A percentile compares a stretch with the other conserved stretches of the same genome.
These are phyloP conservation scores for Gossypium lobatum DNA, from an alignment of 441 rosid genomes.

Conservation along the genomic window DNA sequence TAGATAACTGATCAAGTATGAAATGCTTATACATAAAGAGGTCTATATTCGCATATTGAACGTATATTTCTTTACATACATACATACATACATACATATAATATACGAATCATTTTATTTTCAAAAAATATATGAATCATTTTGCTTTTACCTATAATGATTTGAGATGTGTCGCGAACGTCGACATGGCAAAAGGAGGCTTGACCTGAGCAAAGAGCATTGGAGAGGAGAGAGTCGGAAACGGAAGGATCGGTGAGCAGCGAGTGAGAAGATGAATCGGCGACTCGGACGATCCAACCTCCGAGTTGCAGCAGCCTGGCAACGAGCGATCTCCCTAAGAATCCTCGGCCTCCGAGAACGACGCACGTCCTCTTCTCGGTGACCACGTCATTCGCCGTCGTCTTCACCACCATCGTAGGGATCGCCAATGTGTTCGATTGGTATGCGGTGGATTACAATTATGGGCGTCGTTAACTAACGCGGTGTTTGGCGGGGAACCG, in stretches of 20 bases:
- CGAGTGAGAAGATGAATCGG: slow-evolving; percentile 46
- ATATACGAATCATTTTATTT: background rate
- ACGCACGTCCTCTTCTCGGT: slow-evolving; percentile 56
- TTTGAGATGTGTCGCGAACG: slow-evolving; percentile 50
- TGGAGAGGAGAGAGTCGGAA: slow-evolving; percentile 44
- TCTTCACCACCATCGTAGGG: slow-evolving; percentile 14
- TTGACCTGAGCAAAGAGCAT: slow-evolving; percentile 56
- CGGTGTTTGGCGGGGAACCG: slow-evolving; percentile 19
- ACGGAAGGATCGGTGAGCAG: slow-evolving; percentile 41
- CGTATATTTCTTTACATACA: background rate
- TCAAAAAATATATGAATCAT: background rate
- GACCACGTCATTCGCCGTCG: slow-evolving; percentile 37
- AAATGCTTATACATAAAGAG: background rate
- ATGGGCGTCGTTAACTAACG: background rate
- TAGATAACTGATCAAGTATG: background rate
- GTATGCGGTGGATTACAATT: background rate
- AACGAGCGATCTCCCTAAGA: slow-evolving; percentile 74
- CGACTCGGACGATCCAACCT: slow-evolving; percentile 74
- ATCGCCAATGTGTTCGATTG: slow-evolving; percentile 5
- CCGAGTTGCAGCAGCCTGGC: slow-evolving; percentile 52
- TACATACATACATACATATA: background rate
- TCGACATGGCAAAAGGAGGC: slow-evolving; percentile 61
- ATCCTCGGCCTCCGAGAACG: slow-evolving; percentile 80
- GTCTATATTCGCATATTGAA: background rate
- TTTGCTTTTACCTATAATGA: slow-evolving; percentile 36